These are phyloP conservation scores for Haplosporangium sp. DNA, from an alignment of 371 early-diverging fungal species.

Conservation along the genomic window DNA sequence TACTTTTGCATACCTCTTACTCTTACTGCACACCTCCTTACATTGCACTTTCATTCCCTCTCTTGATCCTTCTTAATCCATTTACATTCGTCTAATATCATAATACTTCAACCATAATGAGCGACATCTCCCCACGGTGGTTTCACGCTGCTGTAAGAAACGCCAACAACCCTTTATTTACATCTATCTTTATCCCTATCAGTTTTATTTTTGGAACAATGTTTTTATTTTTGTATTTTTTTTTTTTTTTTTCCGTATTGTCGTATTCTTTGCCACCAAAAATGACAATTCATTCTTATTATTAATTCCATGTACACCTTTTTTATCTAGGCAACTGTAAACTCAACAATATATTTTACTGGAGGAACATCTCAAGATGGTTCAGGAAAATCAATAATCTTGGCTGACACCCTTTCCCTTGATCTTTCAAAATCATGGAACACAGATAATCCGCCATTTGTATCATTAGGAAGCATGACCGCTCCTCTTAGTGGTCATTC, in stretches of 20 bases:
- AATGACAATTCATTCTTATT: background rate
- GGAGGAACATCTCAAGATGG: constrained; percentile 34
- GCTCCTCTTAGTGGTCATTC: constrained; percentile 33
- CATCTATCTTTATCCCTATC: background rate
- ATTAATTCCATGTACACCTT: background rate
- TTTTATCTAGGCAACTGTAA: constrained; percentile 19
- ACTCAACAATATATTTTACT: constrained; percentile 32
- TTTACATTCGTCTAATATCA: background rate
- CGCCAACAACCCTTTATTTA: background rate
- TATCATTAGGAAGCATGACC: constrained; percentile 4
- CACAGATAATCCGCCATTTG: constrained; percentile 24
- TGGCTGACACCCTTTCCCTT: constrained; percentile 37
- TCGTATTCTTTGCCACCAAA: background rate
- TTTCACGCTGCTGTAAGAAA: constrained; percentile 48
- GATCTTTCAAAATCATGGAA: constrained; percentile 38
- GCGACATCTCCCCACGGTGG: constrained; percentile 36
- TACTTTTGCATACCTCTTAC: too few species aligned
- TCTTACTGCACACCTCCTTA: background rate
- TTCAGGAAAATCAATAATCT: constrained; percentile 24
- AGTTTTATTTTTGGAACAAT: too few species aligned
- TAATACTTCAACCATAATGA: constrained; percentile 14
- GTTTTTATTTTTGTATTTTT: too few species aligned
- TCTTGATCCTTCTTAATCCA: background rate
- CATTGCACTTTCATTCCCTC: constrained; percentile 2
- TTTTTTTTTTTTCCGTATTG: too few species aligned